Evolutionary conservation across 768 basidiomycete genomes (phyloP), one percentile per base, ranked within the genome.

Genomic region (Pleurotus platypus): DNA sequence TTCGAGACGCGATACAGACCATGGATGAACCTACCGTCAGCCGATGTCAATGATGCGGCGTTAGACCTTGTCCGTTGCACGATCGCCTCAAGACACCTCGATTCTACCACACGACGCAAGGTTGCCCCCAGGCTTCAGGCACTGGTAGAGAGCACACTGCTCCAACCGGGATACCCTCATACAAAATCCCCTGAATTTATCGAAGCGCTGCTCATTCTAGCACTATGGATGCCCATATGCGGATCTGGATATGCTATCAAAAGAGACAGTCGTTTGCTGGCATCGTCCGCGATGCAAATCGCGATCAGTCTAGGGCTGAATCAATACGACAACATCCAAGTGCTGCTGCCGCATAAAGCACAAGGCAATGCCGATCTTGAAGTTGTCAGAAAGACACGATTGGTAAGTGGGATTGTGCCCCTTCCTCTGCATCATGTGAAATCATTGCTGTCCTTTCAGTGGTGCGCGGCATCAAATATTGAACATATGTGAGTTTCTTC

Each of bases 11-110:
- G 69, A 18, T 78, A 80, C 54, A 68, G 61, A 12, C 78, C 78
- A 26, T 79, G 79, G 79, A 55, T 79, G 18, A 69, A 68, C 49
- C 59, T 79, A 9, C 74, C 73, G 4, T 73, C 70, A 2, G 64
- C 61, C 35, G 65, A 66, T 6, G 66, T 65, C 2, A 55, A 62
- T 16, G 56, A 64, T 48, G 66, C 72, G 13, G 61, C 80, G 22
- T 64, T 79, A 13, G 70, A 75, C 49, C 68, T 80, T 30, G 77
- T 76, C 9, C 74, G 79, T 24, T 80, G 79, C 57, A 75, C 75
- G 39, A 63, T 80, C 22, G 73, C 79, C 13, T 75, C 76, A 35
- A 68, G 78, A 40, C 78, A 80, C 61, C 62, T 79, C 1, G 72
- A 74, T 15, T 62, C 67, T 13, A 61, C 68, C 26, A 69, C 65